Percentiles rank a stretch among this genome's conserved stretches.
Conservation (phyloP, 495 filamentous ascomycete species). For the Trichoderma gamsii region DNA sequence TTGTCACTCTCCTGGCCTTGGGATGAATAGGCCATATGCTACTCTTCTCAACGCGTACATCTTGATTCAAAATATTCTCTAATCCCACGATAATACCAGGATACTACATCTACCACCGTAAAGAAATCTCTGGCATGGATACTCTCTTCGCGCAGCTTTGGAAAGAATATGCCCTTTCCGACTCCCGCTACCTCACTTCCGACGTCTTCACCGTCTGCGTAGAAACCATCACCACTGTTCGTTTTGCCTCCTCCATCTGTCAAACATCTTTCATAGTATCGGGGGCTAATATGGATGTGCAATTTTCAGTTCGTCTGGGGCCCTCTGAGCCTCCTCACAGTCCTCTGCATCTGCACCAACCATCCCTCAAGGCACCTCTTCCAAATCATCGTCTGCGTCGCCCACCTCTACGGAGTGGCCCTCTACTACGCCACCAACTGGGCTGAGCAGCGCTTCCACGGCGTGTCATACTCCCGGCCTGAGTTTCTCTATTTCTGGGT, state of each 20-base stretch:
- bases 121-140: conserved; percentile 34
- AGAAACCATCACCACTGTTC: conserved; percentile 64
- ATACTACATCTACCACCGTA: conserved; percentile 69
- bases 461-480: conserved; percentile 61
- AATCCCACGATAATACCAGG: conserved; percentile 34
- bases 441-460: conserved; percentile 55
- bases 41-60: background rate
- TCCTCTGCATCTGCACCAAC: conserved; percentile 51
- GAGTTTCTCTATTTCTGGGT: conserved; percentile 81
- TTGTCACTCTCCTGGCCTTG: conserved; percentile 10
- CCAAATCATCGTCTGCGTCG: conserved; percentile 66
- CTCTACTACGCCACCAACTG: conserved; percentile 81
- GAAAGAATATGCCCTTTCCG: conserved; percentile 83
- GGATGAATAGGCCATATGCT: background rate
- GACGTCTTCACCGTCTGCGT: conserved; percentile 79
- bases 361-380: conserved; percentile 63
- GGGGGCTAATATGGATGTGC: background rate
- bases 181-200: conserved; percentile 73
- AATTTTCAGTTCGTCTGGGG: conserved; percentile 55
- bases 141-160: conserved; percentile 68
- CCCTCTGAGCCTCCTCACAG: conserved; percentile 67
- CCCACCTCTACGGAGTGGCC: conserved; percentile 79
- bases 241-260: background rate
- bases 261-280: background rate
- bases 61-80: conserved; percentile 3